Base-by-base conservation (phyloP, 2,329 filamentous ascomycete species). In the Cladophialophora carrionii region DNA sequence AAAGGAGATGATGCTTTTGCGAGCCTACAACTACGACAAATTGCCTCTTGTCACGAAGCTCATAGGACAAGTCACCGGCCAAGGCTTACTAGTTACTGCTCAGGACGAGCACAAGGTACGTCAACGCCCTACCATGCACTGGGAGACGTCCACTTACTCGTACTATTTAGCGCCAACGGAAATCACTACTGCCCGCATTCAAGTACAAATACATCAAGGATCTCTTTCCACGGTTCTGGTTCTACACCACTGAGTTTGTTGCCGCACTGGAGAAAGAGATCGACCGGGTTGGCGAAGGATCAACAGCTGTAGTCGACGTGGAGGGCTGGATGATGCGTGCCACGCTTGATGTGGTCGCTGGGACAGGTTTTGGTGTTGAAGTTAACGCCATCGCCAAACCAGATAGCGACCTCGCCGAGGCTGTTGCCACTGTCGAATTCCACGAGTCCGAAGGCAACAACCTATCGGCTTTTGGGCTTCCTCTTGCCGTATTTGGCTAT, bases 221-320 rank as follows among this genome's bases (percentile, higher is more conserved):
- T 64, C 79, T 96, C 14, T 95, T 95, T 71, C 88, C 91, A 0
- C 78, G 89, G 4, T 96, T 96, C 76, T 96, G 92, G 91, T 72
- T 78, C 14, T 46, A 58, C n/a, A 55, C 62, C 1, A 49, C 9
- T 9, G 22, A 60, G 34, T 20, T 65, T 20, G 31, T 68, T 7
- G 6, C 57, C 24, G 12, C 55, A 3, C 32, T 66, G 3, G 52
- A 55, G 32, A 59, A 62, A 24, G 62, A 65, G 37, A 48, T 65
- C 8, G 31, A 54, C 46, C 20, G 46, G n/a, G n/a, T 24, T 5
- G 52, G 32, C 29, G 10, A n/a, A 34, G 32, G 46, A 20, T 59
- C 53, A 43, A 20, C 53, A 34, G 51, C 24, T 12, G n/a, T 54
- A 9, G 76, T 3, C 78, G 77, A 32, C 78, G 85, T 10, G 73